Conservation (phyloP, 2,329 filamentous ascomycete genomes). For the Orbilia oligospora region DNA sequence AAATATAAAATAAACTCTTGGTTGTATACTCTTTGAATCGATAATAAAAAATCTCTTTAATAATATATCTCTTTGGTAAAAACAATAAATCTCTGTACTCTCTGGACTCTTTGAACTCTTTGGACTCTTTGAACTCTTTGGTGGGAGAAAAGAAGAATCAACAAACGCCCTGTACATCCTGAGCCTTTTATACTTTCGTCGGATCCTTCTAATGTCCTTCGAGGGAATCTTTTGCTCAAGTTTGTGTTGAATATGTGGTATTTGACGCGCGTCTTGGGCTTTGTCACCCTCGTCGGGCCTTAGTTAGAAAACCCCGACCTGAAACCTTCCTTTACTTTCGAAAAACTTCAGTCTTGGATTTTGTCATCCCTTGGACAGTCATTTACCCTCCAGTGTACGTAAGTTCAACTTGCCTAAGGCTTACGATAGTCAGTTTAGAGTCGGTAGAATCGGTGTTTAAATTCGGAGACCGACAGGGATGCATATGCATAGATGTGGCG, state of each 20-base stretch:
- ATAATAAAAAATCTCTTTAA: conserved; percentile 24
- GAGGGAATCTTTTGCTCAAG: conserved; percentile 47
- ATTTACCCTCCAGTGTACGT: conserved; percentile 1
- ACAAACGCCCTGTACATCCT: background rate
- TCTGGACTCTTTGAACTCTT: conserved; percentile 40
- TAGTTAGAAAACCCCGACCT: conserved; percentile 40
- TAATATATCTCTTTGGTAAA: conserved; percentile 22
- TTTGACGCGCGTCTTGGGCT: conserved; percentile 59
- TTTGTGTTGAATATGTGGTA: conserved; percentile 59
- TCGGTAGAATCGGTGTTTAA: conserved; percentile 48
- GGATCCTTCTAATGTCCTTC: conserved; percentile 36
- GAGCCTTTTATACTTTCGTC: conserved; percentile 53
- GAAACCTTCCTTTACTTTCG: conserved; percentile 53
- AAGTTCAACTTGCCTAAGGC: background rate
- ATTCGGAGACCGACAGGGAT: conserved; percentile 29
- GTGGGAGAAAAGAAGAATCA: conserved; percentile 27
- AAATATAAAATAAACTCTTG: conserved; percentile 38
- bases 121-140: conserved; percentile 52
- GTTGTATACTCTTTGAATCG: conserved; percentile 29
- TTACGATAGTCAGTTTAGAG: conserved; percentile 28
- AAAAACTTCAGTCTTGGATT: conserved; percentile 32
- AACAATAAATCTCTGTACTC: conserved; percentile 23
- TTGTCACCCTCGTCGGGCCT: conserved; percentile 52
- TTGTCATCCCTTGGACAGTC: conserved; percentile 5
- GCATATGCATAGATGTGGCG: no score